Evolutionary conservation across 768 basidiomycete genomes (phyloP).

Genomic region (Mycena pura): DNA sequence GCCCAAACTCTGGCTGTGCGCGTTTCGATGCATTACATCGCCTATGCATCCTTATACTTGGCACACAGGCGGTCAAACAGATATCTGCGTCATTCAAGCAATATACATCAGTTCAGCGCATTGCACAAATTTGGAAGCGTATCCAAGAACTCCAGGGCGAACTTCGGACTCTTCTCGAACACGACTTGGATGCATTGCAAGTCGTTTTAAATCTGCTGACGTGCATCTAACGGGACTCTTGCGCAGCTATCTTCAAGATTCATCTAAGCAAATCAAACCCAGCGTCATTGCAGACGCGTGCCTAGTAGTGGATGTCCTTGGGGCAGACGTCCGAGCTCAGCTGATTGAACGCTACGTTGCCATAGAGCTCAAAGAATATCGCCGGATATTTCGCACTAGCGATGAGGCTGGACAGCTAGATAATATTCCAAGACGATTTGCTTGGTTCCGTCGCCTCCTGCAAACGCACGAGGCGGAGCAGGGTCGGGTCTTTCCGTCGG

Average conservation of each 20-base stretch:
- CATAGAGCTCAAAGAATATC: conserved; percentile 93
- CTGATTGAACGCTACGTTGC: conserved; percentile 90
- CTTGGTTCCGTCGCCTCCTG: conserved; percentile 91
- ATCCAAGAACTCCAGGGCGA: conserved; percentile 86
- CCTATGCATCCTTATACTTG: not conserved
- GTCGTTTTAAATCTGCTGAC: conserved; percentile 37
- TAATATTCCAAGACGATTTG: conserved; percentile 90
- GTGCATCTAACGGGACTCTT: not conserved
- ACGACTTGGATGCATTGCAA: conserved; percentile 92
- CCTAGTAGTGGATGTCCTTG: conserved; percentile 87
- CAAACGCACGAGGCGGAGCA: conserved; percentile 89
- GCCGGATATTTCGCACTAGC: conserved; percentile 90
- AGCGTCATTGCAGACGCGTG: conserved; percentile 82
- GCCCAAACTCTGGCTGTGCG: conserved; percentile 79
- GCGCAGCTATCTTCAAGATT: conserved; percentile 82
- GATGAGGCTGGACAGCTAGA: conserved; percentile 98
- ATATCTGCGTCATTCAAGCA: conserved; percentile 82
- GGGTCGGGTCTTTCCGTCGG: conserved; percentile 79
- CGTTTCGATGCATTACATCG: not conserved
- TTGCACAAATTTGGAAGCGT: conserved; percentile 78
- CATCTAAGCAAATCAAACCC: conserved; percentile 67
- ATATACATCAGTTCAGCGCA: conserved; percentile 76
- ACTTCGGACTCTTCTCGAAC: conserved; percentile 80
- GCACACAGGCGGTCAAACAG: conserved; percentile 81
- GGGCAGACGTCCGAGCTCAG: conserved; percentile 79